These are phyloP conservation scores for Aspergillus versicolor DNA, from an alignment of 2,329 filamentous ascomycete genomes.

Conservation along the genomic window DNA sequence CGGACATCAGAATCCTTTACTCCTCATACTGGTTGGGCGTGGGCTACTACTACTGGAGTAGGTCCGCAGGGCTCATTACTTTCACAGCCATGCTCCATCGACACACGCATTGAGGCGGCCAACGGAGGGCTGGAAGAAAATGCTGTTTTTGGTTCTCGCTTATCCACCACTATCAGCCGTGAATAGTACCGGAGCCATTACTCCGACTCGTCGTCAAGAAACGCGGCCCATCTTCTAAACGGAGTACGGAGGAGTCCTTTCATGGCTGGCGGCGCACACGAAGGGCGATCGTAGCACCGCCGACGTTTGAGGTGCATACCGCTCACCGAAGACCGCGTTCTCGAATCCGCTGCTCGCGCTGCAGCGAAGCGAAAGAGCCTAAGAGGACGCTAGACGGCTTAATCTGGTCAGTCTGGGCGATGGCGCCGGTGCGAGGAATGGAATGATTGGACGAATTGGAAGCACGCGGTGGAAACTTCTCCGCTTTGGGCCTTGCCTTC, in stretches of 20 bases:
- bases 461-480: slow-evolving; percentile 10
- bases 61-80: slow-evolving; percentile 12
- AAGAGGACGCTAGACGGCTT: neutral
- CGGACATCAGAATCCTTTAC: neutral
- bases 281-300: slow-evolving; percentile 1
- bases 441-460: slow-evolving; percentile 10
- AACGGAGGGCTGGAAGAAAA: neutral
- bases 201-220: neutral
- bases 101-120: slow-evolving; percentile 3
- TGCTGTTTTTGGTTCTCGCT: neutral
- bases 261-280: neutral
- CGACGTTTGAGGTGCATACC: slow-evolving; percentile 7
- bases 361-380: neutral
- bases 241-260: neutral
- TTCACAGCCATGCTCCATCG: slow-evolving; percentile 1
- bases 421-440: slow-evolving; percentile 1
- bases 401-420: slow-evolving; percentile 5
- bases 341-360: neutral
- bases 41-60: neutral
- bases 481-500: slow-evolving; percentile 10
- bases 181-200: neutral
- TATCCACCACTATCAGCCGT: slow-evolving; percentile 1
- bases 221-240: neutral
- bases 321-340: slow-evolving; percentile 15
- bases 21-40: neutral